These are phyloP conservation scores for Colletotrichum sp. DNA, from an alignment of 2,329 filamentous ascomycete genomes.

Conservation along the genomic window DNA sequence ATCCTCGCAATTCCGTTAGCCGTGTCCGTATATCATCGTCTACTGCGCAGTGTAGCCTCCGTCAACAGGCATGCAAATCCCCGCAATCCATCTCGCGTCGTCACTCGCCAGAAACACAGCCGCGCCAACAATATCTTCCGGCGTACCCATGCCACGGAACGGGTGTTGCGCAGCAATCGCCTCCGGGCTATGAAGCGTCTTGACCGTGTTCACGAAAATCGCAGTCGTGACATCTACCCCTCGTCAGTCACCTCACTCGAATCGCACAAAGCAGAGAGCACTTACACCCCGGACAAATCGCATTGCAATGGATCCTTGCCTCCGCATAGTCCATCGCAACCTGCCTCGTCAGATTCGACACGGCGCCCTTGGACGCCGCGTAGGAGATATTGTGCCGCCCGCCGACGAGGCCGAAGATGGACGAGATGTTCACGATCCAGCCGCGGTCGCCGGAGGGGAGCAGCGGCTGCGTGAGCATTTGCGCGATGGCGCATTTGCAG, in stretches of 20 bases:
- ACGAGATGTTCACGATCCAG: slow-evolving; percentile 55
- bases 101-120: not conserved
- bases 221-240: not conserved
- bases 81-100: not conserved
- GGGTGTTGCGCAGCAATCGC: not conserved
- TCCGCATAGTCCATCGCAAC: slow-evolving; percentile 55
- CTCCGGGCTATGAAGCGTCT: not conserved
- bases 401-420: slow-evolving; percentile 45
- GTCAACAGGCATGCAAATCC: not conserved
- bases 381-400: slow-evolving; percentile 37
- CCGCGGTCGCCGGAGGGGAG: slow-evolving; percentile 44
- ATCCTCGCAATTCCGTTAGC: not conserved
- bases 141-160: not conserved
- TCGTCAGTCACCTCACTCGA: not conserved
- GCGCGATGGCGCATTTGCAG: slow-evolving; percentile 48
- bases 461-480: slow-evolving; percentile 55
- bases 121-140: not conserved
- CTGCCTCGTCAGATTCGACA: slow-evolving; percentile 52
- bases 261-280: not conserved
- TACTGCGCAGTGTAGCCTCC: not conserved
- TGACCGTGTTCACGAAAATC: not conserved
- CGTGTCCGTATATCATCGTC: not conserved
- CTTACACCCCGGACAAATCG: slow-evolving; percentile 54
- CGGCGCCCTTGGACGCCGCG: slow-evolving; percentile 53
- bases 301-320: slow-evolving; percentile 56